phyloP scores from a whole-genome alignment of 2,329 filamentous ascomycete genomes.

The Paracoccidioides lutzii region DNA sequence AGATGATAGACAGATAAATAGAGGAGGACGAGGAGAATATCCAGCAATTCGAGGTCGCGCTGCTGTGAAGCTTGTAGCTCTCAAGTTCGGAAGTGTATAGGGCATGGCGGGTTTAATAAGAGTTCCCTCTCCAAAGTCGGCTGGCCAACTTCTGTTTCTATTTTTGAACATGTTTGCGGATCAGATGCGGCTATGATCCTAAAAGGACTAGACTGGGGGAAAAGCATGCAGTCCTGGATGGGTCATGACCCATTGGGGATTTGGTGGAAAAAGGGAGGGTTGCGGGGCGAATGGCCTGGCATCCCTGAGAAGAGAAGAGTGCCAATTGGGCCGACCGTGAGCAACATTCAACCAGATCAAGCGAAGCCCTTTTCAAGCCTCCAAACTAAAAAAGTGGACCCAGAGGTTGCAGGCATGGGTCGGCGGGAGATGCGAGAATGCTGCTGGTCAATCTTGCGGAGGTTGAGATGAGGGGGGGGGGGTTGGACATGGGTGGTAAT shows the following conservation, averaged over 20 bases:
- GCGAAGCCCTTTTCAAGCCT: conserved; percentile 9
- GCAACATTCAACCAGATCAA: conserved; percentile 2
- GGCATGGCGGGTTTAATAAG: conserved; percentile 10
- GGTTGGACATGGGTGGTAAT: conserved; percentile 4
- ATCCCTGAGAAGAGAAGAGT: not conserved
- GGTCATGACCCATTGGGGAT: not conserved
- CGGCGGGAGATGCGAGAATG: conserved; percentile 5
- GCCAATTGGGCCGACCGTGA: conserved; percentile 5
- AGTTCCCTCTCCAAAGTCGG: conserved; percentile 6
- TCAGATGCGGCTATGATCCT: not conserved
- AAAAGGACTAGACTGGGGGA: not conserved
- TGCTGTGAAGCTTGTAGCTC: conserved; percentile 4
- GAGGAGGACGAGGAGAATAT: conserved; percentile 4
- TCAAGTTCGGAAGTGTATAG: conserved; percentile 10
- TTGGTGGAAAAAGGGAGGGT: not conserved
- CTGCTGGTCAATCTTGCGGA: not conserved
- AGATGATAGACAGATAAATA: conserved; percentile 15
- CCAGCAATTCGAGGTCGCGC: conserved; percentile 4
- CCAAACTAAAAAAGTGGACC: not conserved
- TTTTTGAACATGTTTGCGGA: conserved; percentile 11
- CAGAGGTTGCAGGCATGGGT: conserved; percentile 4
- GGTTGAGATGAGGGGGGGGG: conserved; percentile 1
- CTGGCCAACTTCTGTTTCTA: conserved; percentile 13
- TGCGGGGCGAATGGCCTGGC: conserved; percentile 5
- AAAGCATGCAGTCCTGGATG: not conserved